Conservation (phyloP, 2,329 filamentous ascomycete genomes). For the Pseudogymnoascus sp. region DNA sequence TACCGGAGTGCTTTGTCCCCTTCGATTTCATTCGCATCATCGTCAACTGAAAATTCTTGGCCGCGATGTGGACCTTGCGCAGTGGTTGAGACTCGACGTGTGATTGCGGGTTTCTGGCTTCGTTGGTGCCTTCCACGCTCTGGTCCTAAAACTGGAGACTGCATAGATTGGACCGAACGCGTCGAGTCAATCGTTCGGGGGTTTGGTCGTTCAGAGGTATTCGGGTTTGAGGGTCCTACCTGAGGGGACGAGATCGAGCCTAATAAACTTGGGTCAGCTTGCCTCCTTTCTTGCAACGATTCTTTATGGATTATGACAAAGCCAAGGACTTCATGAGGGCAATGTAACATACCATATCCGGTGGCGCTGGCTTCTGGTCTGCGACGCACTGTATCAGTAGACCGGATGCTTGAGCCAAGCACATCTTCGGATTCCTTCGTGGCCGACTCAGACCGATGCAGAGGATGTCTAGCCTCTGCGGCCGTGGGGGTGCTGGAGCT, state of each 20-base stretch:
- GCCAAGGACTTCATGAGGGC: background rate
- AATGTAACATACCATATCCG: conserved; percentile 44
- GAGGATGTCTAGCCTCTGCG: conserved; percentile 42
- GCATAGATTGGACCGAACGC: conserved; percentile 21
- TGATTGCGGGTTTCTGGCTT: conserved; percentile 58
- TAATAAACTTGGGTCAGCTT: background rate
- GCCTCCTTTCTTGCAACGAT: background rate
- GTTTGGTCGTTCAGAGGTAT: conserved; percentile 21
- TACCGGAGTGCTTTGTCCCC: conserved; percentile 51
- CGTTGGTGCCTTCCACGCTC: conserved; percentile 29
- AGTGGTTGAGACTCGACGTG: conserved; percentile 68
- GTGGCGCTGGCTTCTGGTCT: conserved; percentile 40
- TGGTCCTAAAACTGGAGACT: conserved; percentile 28
- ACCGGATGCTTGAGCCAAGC: conserved; percentile 49
- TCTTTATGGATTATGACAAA: background rate
- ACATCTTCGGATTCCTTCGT: conserved; percentile 35
- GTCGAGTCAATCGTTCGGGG: conserved; percentile 26
- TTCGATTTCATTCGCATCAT: conserved; percentile 74
- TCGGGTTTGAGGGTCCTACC: background rate
- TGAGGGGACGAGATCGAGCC: conserved; percentile 2
- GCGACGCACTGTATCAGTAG: conserved; percentile 53
- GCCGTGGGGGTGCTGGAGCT: conserved; percentile 36
- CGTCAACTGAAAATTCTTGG: conserved; percentile 84
- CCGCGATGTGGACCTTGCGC: conserved; percentile 67
- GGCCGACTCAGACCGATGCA: conserved; percentile 23